These are phyloP conservation scores for Starmerella davenportii DNA, from an alignment of 805 yeast genomes.

Conservation along the genomic window DNA sequence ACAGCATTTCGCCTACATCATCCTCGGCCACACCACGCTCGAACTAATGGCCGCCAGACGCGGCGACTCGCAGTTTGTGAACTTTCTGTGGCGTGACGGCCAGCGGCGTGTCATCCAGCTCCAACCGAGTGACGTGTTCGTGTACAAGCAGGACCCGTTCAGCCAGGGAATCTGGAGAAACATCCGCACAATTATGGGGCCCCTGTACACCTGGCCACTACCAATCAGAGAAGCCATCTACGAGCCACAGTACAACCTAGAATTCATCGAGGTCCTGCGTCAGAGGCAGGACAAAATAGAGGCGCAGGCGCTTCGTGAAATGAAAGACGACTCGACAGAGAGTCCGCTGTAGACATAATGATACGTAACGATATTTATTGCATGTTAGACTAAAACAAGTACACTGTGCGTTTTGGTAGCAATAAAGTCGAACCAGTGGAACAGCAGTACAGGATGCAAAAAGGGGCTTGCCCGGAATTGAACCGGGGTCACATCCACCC, in stretches of 20 bases:
- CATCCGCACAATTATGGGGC: conserved; percentile 20
- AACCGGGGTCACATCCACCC: conserved; percentile 18
- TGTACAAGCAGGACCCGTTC: conserved; percentile 18
- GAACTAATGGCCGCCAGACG: conserved; percentile 33
- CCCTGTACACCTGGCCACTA: conserved; percentile 19
- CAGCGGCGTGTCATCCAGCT: conserved; percentile 28
- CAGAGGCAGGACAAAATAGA: conserved; percentile 1
- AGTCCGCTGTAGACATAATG: background rate
- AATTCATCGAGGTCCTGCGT: conserved; percentile 3
- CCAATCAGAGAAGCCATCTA: conserved; percentile 10
- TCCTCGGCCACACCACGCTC: conserved; percentile 20
- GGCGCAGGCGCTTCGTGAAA: background rate
- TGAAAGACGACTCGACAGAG: background rate
- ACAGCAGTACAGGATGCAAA: too few relatives aligned
- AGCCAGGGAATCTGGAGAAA: conserved; percentile 17
- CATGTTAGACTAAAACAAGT: too few relatives aligned
- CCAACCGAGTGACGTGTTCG: conserved; percentile 22
- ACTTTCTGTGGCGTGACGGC: conserved; percentile 23
- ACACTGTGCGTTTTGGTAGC: too few relatives aligned
- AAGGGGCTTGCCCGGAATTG: conserved; percentile 17
- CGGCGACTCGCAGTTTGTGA: conserved; percentile 20
- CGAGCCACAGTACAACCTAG: conserved; percentile 6
- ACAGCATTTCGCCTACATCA: conserved; percentile 31
- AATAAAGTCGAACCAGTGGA: too few relatives aligned
- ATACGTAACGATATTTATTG: too few relatives aligned